These are phyloP conservation scores for Penicillium sp. DNA, from an alignment of 2,329 filamentous ascomycete species.

Conservation along the genomic window DNA sequence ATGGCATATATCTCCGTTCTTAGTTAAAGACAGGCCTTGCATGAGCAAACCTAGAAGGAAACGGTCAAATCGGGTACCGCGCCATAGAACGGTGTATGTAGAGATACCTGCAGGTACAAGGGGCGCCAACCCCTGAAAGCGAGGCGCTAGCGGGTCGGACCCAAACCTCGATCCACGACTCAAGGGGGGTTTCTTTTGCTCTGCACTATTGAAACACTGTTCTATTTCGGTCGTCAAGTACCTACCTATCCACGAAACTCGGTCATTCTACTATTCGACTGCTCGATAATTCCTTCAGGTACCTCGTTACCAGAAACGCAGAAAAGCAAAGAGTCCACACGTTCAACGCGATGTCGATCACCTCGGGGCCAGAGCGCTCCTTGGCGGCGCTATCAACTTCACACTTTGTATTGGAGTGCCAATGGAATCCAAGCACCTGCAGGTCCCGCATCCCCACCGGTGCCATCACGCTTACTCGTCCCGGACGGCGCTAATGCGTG, in stretches of 20 bases:
- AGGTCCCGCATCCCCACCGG: slow-evolving; percentile 8
- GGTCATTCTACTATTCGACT: too few relatives aligned
- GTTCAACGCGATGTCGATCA: slow-evolving; percentile 20
- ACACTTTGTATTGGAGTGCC: slow-evolving; percentile 14
- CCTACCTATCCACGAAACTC: neutral
- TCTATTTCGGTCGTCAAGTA: slow-evolving; percentile 1
- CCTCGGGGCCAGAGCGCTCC: slow-evolving; percentile 14
- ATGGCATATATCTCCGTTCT: neutral
- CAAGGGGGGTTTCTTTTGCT: slow-evolving; percentile 10
- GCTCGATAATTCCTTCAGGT: too few relatives aligned
- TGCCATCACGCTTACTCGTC: slow-evolving; percentile 5
- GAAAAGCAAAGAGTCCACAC: too few relatives aligned
- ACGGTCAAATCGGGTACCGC: neutral
- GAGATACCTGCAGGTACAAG: slow-evolving; percentile 4
- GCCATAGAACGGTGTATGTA: neutral
- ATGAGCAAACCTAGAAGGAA: neutral
- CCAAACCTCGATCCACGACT: slow-evolving; percentile 16
- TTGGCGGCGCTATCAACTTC: slow-evolving; percentile 14
- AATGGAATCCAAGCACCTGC: slow-evolving; percentile 14
- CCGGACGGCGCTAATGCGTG: slow-evolving; percentile 1
- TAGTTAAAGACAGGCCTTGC: neutral
- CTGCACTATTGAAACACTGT: slow-evolving; percentile 15
- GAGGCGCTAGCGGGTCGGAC: slow-evolving; percentile 3
- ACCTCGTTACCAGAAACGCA: too few relatives aligned
- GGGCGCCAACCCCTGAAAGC: slow-evolving; percentile 12